Conservation (phyloP, 176 grass and related monocot genomes). For the Oryza meyeriana region DNA sequence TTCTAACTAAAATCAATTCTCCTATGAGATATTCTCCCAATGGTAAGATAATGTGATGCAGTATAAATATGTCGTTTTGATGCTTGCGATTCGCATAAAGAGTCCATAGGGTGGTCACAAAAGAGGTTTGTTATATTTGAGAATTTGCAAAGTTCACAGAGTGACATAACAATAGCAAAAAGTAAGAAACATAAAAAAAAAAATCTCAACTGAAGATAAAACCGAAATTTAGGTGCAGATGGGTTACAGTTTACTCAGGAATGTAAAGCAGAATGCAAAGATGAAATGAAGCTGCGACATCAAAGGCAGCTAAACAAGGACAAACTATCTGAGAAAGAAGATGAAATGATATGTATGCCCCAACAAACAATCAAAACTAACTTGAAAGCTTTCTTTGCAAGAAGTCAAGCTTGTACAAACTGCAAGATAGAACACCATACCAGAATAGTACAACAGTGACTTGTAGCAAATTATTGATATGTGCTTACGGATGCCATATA, state of each 20-base stretch:
- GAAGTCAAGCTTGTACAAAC: background rate
- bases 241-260: background rate
- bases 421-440: background rate
- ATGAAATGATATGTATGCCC: background rate
- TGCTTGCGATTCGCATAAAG: background rate
- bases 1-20: conserved; percentile 7
- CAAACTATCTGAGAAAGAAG: background rate
- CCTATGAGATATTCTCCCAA: conserved; percentile 8
- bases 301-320: background rate
- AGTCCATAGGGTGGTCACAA: background rate
- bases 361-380: background rate
- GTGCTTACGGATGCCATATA: background rate
- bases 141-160: background rate
- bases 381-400: background rate
- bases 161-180: background rate
- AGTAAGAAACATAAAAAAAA: background rate
- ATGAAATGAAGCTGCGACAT: background rate
- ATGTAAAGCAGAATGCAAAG: background rate
- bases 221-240: background rate
- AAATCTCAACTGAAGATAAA: background rate
- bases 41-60: background rate
- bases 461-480: background rate
- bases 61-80: background rate
- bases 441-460: background rate
- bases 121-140: background rate